Base-by-base conservation (phyloP, 2,329 filamentous ascomycete genomes). In the Fusarium sp. region DNA sequence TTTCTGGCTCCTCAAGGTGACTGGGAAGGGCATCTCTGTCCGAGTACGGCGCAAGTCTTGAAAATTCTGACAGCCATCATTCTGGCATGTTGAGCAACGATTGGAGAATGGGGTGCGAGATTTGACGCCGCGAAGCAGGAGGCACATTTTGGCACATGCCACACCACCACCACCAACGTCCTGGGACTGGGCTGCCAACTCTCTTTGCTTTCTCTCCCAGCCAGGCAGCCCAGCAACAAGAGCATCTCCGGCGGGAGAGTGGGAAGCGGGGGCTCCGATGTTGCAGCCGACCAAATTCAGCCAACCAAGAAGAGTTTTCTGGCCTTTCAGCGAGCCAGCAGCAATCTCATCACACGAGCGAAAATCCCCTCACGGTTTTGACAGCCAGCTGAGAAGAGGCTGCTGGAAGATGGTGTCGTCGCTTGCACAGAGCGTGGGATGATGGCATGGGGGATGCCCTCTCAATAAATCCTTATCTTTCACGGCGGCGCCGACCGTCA, bases 191-290 rank as follows among this genome's bases (percentile, higher is more conserved):
- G 16, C 37, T 63, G 64, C 67, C 59, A 60, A 64, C 72, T 71
- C 54, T 69, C 58, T 61, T 45, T 64, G 33, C 50, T 59, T 29
- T 68, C 22, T 74, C n/a, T 39, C 62, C 59, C 41, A 67, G 60
- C 67, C 65, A 22, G 56, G 60, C 59, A 52, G 43, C 64, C 64
- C 62, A 57, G 59, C 20, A 50, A 74, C 27, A 71, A 58, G 67
- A 66, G 67, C 60, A 68, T 67, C 69, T 76, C 67, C 70, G 67
- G 69, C 56, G 65, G 63, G 62, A 73, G 62, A 70, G 57, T 29
- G 67, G 61, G 68, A 68, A 74, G 73, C 67, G 70, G 73, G 66
- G 67, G 67, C 70, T 69, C 73, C 70, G 70, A 74, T 71, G 67
- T 76, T 66, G 63, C 73, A 74, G 62, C 69, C 68, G 69, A 74